Evolutionary conservation across 2,329 filamentous ascomycete species (phyloP), one percentile per base, ranked within the genome.

Genomic region (Didymella arachidicola): DNA sequence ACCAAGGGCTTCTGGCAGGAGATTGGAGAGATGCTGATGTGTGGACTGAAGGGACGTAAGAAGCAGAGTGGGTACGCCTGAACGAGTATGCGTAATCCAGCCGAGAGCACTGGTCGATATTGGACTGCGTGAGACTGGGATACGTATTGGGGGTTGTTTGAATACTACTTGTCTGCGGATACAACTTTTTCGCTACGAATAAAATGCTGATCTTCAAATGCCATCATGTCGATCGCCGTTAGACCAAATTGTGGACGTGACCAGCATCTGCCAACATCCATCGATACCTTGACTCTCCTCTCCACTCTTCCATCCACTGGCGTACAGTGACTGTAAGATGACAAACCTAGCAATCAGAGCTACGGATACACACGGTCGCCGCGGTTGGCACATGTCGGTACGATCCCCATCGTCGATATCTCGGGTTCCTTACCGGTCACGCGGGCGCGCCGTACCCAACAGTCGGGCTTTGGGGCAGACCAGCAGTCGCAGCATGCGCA

Each of bases 1-100:
- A 60, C 64, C 22, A 57, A 68, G n/a, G 67, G 70, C 1, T 66
- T 73, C 25, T 74, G 71, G 71, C 62, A 61, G 29, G 71, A 73
- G 36, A 65, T 72, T 27, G 46, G 58, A 4, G 60, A 68, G 43
- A 67, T 67, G 60, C 57, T 67, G 32, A 59, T 60, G 12, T 66
- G 61, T 48, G 49, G 56, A 11, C 57, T 57, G 43, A 59, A 60
- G 19, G 39, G 45, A 11, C 55, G 49, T 76, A 36, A 36, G 32
- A 36, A 36, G 32, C 32, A 36, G 32, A 36, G 32, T n/a, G 32
- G 32, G 7, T 36, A 36, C 32, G 32, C 16, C 32, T 36, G 7
- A 18, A n/a, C 14, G 16, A 36, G 32, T 8, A 36, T 7, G 16
- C 32, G 1, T 7, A 16, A 8, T n/a, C 16, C 4, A 16, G 32